A percentile compares a stretch with the other conserved stretches of the same genome.
Conservation (phyloP, 805 yeast species). For the Metschnikowia similis region DNA sequence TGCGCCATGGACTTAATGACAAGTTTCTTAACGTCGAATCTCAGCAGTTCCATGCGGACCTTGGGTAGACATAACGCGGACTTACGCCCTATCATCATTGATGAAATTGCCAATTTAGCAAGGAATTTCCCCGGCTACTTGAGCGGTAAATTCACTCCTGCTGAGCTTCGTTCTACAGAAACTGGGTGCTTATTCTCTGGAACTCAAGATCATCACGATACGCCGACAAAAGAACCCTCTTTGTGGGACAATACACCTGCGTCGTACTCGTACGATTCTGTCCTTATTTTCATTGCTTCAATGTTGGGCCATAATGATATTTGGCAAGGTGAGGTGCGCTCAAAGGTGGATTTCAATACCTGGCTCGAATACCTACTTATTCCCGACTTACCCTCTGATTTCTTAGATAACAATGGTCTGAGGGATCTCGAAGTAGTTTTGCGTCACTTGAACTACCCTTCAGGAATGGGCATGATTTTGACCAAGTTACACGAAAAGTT, state of each 20-base stretch:
- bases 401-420: slow-evolving; percentile 1
- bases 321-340: not conserved
- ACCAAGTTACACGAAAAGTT: slow-evolving; percentile 15
- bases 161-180: slow-evolving; percentile 41
- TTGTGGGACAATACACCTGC: not conserved
- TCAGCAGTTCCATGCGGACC: slow-evolving; percentile 75
- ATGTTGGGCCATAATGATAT: not conserved
- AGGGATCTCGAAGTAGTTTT: not conserved
- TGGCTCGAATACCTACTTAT: slow-evolving; percentile 1
- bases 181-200: slow-evolving; percentile 38
- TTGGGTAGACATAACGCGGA: slow-evolving; percentile 79
- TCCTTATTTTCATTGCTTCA: not conserved
- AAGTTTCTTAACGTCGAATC: slow-evolving; percentile 45
- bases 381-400: slow-evolving; percentile 2
- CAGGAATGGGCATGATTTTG: not conserved
- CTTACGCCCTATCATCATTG: slow-evolving; percentile 54
- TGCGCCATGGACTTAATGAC: slow-evolving; percentile 51
- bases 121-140: slow-evolving; percentile 40
- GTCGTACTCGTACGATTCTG: not conserved
- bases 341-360: not conserved
- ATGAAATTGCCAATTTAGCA: slow-evolving; percentile 45
- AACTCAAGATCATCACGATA: slow-evolving; percentile 7
- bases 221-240: not conserved
- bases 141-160: slow-evolving; percentile 29
- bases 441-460: not conserved